Percentiles rank a stretch among this genome's conserved stretches.
These are phyloP conservation scores for Taiwanofungus camphoratus DNA, from an alignment of 1,284 basidiomycete species.

Conservation along the genomic window DNA sequence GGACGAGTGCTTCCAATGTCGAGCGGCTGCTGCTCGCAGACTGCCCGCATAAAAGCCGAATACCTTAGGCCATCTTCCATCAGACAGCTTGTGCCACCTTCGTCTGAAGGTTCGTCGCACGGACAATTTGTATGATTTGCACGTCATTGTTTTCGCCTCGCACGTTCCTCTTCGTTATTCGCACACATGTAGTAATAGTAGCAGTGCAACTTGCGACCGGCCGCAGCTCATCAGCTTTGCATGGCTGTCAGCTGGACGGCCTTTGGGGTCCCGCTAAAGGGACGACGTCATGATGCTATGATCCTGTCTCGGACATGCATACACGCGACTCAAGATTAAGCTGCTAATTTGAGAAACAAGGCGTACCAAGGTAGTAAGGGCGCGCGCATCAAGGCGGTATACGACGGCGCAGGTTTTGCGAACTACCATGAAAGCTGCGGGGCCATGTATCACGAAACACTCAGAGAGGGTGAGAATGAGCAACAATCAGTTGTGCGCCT, in stretches of 20 bases:
- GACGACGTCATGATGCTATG: not conserved
- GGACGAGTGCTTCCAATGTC: constrained; percentile 35
- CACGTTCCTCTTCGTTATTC: constrained; percentile 1
- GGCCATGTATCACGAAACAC: too few relatives aligned
- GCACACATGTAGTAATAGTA: constrained; percentile 10
- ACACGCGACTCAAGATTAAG: too few relatives aligned
- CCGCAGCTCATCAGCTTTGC: not conserved
- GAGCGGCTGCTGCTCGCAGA: constrained; percentile 29
- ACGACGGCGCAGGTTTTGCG: too few relatives aligned
- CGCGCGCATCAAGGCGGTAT: too few relatives aligned
- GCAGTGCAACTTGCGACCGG: constrained; percentile 2
- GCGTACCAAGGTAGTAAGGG: too few relatives aligned
- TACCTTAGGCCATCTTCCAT: not conserved
- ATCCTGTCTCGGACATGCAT: too few relatives aligned
- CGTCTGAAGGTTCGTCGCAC: constrained; percentile 4
- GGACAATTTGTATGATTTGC: constrained; percentile 6
- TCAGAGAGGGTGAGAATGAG: too few relatives aligned
- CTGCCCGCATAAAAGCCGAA: constrained; percentile 22
- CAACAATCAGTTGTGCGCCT: too few relatives aligned
- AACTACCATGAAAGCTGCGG: too few relatives aligned
- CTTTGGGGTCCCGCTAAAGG: too few relatives aligned
- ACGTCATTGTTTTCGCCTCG: constrained; percentile 8
- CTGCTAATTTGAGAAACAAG: too few relatives aligned
- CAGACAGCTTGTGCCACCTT: not conserved
- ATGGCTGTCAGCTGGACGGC: not conserved